Evolutionary conservation across 2,329 filamentous ascomycete species (phyloP).

Genomic region (Mycosphaerelloides madeirae): DNA sequence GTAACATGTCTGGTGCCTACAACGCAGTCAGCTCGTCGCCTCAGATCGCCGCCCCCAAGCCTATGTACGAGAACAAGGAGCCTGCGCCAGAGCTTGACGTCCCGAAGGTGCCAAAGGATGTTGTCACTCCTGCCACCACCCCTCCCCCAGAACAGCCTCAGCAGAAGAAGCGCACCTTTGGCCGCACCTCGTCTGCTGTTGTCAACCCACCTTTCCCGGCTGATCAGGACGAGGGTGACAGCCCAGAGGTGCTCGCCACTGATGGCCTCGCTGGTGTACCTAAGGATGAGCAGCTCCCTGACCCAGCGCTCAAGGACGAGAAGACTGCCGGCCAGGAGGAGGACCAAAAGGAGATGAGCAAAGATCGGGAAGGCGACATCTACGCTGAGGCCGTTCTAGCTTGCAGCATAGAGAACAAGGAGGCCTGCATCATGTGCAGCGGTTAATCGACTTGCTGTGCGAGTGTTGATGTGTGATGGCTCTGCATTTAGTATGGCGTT

Average conservation of each 20-base stretch:
- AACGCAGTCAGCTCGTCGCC: conserved; percentile 40
- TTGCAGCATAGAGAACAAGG: conserved; percentile 97
- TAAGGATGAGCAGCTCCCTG: conserved; percentile 61
- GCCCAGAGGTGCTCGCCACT: conserved; percentile 70
- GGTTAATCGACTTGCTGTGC: conserved; percentile 52
- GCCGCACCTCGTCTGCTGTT: conserved; percentile 42
- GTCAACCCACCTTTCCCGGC: conserved; percentile 68
- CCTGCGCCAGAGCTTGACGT: conserved; percentile 33
- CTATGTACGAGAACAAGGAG: conserved; percentile 60
- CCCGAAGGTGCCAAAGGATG: conserved; percentile 50
- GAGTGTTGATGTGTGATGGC: not conserved
- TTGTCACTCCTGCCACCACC: conserved; percentile 66
- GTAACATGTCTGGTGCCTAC: conserved; percentile 47
- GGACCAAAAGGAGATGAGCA: conserved; percentile 65
- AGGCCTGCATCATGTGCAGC: conserved; percentile 95
- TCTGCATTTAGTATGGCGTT: conserved; percentile 15
- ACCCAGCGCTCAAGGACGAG: conserved; percentile 47
- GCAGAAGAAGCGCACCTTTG: conserved; percentile 40
- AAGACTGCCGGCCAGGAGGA: conserved; percentile 60
- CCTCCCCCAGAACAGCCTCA: conserved; percentile 51
- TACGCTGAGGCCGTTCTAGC: conserved; percentile 88
- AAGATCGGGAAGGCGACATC: conserved; percentile 81
- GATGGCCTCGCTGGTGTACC: conserved; percentile 58
- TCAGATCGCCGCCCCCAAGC: conserved; percentile 60
- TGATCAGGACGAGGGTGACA: conserved; percentile 70